Evolutionary conservation across 805 yeast genomes (phyloP), one percentile per base, ranked within the genome.

Genomic region (Candida sonorensis): DNA sequence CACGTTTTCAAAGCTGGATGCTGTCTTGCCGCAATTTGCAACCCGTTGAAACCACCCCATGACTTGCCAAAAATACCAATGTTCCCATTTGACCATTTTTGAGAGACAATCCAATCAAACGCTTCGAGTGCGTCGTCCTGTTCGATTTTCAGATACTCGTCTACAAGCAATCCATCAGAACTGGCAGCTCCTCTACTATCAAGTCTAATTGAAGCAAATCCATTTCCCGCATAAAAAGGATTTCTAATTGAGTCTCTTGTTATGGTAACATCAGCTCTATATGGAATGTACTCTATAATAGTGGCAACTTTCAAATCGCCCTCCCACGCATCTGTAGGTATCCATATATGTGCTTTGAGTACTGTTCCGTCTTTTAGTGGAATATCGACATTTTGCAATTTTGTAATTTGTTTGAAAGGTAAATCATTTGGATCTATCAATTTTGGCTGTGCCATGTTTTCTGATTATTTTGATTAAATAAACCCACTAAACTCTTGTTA

Each of bases 1-100:
- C 63, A 57, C 1, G 66, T 46, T 39, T 65, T 66, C 43, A 66
- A 45, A 17, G 67, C 67, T 2, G 69, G 70, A 40, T 66, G 72
- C 37, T 63, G 66, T 48, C 67, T 55, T 6, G 66, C 66, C 8
- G 71, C 70, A 16, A 66, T 47, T 40, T 66, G 72, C 21, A 66
- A 48, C 5, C 68, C 64, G 38, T 66, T 66, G 48, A 66, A 66
- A 1, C 71, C 71, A 31, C 67, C 70, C 72, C 72, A 66, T 2
- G 70, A 64, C 42, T 66, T 66, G 22, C 71, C 72, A 51, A 66
- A 63, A 66, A 64, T 63, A 14, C 62, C 72, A 32, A 66, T 56
- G 33, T 53, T 57, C 9, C 69, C 71, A 39, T 66, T 66, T 23
- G 70, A 64, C 70, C 70, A 66, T 0, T 31, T 23, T 39, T 66